These are phyloP conservation scores for Pichia scutulata DNA, from an alignment of 805 yeast genomes.

Conservation along the genomic window DNA sequence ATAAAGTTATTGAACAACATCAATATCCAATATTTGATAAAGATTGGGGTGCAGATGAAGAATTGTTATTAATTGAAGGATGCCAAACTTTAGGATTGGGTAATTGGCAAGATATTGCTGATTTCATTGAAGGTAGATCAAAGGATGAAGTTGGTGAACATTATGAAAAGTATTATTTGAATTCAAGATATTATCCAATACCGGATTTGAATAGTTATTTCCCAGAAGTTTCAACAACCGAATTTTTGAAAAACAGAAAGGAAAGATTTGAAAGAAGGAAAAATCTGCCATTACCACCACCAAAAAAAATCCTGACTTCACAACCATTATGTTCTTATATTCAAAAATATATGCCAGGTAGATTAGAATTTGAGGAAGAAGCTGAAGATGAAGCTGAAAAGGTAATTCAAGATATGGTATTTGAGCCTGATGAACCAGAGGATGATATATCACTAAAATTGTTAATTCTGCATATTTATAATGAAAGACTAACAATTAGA, in stretches of 20 bases:
- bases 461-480: slow-evolving; percentile 81
- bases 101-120: slow-evolving; percentile 97
- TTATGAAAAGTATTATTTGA: slow-evolving; percentile 63
- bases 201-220: slow-evolving; percentile 79
- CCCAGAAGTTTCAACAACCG: slow-evolving; percentile 51
- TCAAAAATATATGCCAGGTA: slow-evolving; percentile 98
- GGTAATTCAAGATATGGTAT: slow-evolving; percentile 89
- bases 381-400: slow-evolving; percentile 95
- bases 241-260: slow-evolving; percentile 62
- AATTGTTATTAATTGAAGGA: slow-evolving; percentile 78
- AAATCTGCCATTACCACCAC: slow-evolving; percentile 73
- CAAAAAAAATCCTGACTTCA: slow-evolving; percentile 82
- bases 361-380: slow-evolving; percentile 93
- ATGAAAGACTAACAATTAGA: slow-evolving; percentile 79
- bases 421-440: slow-evolving; percentile 86
- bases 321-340: slow-evolving; percentile 95
- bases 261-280: slow-evolving; percentile 64
- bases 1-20: slow-evolving; percentile 86
- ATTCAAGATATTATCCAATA: slow-evolving; percentile 71
- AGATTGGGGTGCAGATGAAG: slow-evolving; percentile 99
- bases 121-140: slow-evolving; percentile 86
- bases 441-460: slow-evolving; percentile 86
- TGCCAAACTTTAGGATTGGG: slow-evolving; percentile 90
- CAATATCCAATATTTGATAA: slow-evolving; percentile 85
- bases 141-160: slow-evolving; percentile 89